phyloP scores from a whole-genome alignment of 1,284 basidiomycete species.

The Pseudozyma tsukubaensis region DNA sequence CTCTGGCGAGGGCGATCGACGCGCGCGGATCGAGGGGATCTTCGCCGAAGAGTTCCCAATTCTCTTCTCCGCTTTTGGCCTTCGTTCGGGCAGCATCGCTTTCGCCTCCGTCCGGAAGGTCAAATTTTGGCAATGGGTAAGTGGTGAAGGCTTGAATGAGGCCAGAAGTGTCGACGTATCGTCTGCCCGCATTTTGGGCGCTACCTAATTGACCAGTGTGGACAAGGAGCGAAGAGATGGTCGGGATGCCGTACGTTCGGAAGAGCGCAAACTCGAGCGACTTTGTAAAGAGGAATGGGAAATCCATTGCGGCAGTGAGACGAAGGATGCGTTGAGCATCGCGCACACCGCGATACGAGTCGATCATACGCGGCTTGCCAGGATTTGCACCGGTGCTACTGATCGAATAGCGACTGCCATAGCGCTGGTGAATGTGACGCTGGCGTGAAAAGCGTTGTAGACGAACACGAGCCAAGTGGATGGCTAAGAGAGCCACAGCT shows the following conservation, averaged over 20 bases:
- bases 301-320: slow-evolving; percentile 20
- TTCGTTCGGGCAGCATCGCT: not conserved
- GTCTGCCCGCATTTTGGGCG: slow-evolving; percentile 32
- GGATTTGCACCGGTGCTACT: slow-evolving; percentile 13
- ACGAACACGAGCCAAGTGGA: slow-evolving; percentile 17
- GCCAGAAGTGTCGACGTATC: slow-evolving; percentile 48
- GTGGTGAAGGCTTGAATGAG: slow-evolving; percentile 64
- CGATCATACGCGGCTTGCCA: slow-evolving; percentile 43
- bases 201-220: slow-evolving; percentile 44
- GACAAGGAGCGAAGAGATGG: slow-evolving; percentile 43
- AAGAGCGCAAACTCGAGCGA: slow-evolving; percentile 49
- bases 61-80: not conserved
- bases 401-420: slow-evolving; percentile 32
- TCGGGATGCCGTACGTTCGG: slow-evolving; percentile 48
- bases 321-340: slow-evolving; percentile 47
- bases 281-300: slow-evolving; percentile 29
- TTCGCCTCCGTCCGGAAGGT: slow-evolving; percentile 71
- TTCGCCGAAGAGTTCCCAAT: slow-evolving; percentile 37
- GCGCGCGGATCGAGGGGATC: slow-evolving; percentile 43
- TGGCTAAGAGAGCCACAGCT: slow-evolving; percentile 11
- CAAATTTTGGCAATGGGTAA: slow-evolving; percentile 77
- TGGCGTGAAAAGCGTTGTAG: slow-evolving; percentile 16
- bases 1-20: slow-evolving; percentile 37
- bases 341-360: slow-evolving; percentile 38
- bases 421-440: slow-evolving; percentile 37